Base-by-base conservation (phyloP, 345 rosid species). In the Camelina hispida region DNA sequence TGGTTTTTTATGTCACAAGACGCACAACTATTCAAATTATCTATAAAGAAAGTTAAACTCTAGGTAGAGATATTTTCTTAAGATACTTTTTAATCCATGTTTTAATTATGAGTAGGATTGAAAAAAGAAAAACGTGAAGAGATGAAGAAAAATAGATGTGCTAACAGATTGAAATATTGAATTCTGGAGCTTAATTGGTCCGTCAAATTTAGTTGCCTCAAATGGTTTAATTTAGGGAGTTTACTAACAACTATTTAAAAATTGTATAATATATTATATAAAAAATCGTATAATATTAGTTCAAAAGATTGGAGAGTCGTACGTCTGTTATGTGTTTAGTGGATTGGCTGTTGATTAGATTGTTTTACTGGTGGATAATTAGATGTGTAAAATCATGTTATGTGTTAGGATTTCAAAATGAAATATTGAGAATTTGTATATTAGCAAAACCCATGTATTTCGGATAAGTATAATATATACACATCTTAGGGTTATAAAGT, bases 1-100 rank as follows among this genome's bases (percentile, higher is more conserved):
- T 32, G 66, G 50, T 44, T 52, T 40, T 74, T 54, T 68, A 22
- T 76, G 64, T 69, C 75, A 62, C 74, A 53, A 53, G 69, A 76
- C 17, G 61, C 47, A 55, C 40, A 61, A 28, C 68, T 67, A 59
- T 75, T 64, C 58, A 37, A 58, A 30, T 58, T 5, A 53, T 28
- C 32, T 48, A 2, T 56, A 11, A 59, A 75, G 44, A 50, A 18
- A 48, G 25, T 50, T 50, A 50, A 10, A 10, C 15, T 20, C 10
- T 51, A 20, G 56, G 15, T 20, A 20, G 14, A 10, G 28, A 2
- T 51, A 51, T 20, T 18, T 51, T 16, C 23, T 48, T 7, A 48
- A 17, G 44, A 30, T 57, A 8, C 12, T 42, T 4, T 5, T 28
- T 28, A 17, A 34, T 40, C 25, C 37, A 53, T 38, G 28, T 25